Conservation (phyloP, 2,329 filamentous ascomycete genomes). For the Polytolypa hystricis region DNA sequence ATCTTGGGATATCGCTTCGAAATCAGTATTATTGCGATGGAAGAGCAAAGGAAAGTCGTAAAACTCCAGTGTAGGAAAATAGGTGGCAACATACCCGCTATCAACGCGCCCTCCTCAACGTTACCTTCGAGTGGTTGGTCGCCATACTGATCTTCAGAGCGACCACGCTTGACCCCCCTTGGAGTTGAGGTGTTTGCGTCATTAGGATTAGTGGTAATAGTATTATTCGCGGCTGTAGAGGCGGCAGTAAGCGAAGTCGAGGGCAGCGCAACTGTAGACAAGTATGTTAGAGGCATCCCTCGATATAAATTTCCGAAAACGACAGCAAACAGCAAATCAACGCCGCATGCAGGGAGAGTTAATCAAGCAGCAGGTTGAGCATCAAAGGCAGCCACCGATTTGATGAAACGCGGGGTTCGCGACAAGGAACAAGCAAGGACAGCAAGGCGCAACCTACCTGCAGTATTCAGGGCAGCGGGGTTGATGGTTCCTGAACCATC, state of each 20-base stretch:
- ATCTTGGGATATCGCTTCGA: conserved; percentile 20
- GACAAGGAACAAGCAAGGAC: neutral
- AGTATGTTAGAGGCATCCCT: neutral
- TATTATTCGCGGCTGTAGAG: neutral
- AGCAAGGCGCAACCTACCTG: conserved; percentile 45
- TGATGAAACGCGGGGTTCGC: neutral
- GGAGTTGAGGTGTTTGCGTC: conserved; percentile 45
- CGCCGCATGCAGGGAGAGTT: too few species aligned
- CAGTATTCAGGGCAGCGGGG: conserved; percentile 71
- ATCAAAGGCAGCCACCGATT: neutral
- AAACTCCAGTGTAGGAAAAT: conserved; percentile 15
- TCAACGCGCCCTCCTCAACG: conserved; percentile 67
- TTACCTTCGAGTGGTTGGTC: conserved; percentile 46
- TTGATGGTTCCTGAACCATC: conserved; percentile 85
- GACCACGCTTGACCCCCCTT: conserved; percentile 68
- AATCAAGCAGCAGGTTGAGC: neutral
- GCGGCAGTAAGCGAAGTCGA: conserved; percentile 21
- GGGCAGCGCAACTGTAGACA: neutral
- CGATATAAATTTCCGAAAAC: too few species aligned
- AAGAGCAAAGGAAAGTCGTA: conserved; percentile 25
- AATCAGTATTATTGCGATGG: conserved; percentile 26
- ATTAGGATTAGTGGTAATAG: conserved; percentile 15
- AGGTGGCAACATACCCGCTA: conserved; percentile 21
- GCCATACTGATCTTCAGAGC: conserved; percentile 59
- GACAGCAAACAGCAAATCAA: too few species aligned